These are phyloP conservation scores for Blastocystis sp. DNA, from an alignment of 352 stramenopile species.

Conservation along the genomic window DNA sequence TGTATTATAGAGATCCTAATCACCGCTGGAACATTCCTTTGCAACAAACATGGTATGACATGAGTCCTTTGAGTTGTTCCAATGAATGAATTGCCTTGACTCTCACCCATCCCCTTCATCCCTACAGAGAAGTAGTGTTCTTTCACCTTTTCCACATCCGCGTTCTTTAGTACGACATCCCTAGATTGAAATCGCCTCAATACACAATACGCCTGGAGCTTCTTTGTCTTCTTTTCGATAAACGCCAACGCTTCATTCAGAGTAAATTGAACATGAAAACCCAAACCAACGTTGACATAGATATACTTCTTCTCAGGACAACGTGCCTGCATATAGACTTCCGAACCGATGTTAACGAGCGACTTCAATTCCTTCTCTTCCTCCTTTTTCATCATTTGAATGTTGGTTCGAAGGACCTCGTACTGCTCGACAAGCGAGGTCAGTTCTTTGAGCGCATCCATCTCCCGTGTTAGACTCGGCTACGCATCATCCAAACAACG, in stretches of 20 bases:
- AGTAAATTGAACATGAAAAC: conserved; percentile 49
- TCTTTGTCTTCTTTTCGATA: conserved; percentile 16
- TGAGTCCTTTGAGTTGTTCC: not conserved
- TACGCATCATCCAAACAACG: not conserved
- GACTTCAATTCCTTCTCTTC: not conserved
- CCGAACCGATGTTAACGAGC: conserved; percentile 46
- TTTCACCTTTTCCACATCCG: conserved; percentile 30
- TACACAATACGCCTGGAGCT: not conserved
- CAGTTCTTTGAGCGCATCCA: not conserved
- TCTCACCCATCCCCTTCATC: not conserved
- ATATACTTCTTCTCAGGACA: conserved; percentile 44
- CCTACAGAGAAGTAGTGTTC: conserved; percentile 24
- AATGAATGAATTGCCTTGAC: conserved; percentile 1
- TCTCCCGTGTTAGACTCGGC: not conserved
- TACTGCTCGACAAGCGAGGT: conserved; percentile 15
- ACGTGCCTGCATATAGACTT: conserved; percentile 32
- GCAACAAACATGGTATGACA: conserved; percentile 26
- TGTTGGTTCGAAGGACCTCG: conserved; percentile 36
- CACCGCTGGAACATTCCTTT: no score
- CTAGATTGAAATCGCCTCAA: not conserved
- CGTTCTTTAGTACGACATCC: conserved; percentile 12
- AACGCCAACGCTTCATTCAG: conserved; percentile 22
- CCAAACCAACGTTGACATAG: conserved; percentile 39
- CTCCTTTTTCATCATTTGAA: conserved; percentile 44
- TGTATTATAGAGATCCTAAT: no score